A percentile compares a stretch with the other conserved stretches of the same genome.
These are phyloP conservation scores for Globisporangium paroecandrum DNA, from an alignment of 352 stramenopile genomes.

Conservation along the genomic window DNA sequence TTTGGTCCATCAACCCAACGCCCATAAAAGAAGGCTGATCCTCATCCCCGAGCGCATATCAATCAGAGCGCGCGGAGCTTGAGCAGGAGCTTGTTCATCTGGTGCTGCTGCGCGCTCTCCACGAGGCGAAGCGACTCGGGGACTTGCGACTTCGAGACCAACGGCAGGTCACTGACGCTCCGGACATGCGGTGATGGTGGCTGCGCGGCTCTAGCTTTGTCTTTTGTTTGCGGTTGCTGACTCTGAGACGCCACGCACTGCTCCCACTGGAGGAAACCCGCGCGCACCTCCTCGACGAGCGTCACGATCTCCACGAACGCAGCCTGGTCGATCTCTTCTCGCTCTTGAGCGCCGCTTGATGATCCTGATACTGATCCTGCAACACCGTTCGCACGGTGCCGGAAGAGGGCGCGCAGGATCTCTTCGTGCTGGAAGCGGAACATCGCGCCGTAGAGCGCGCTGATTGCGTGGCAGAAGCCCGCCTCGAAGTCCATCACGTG, in stretches of 20 bases:
- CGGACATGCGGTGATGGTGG: not conserved
- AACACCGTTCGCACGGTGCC: constrained; percentile 20
- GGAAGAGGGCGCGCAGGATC: constrained; percentile 38
- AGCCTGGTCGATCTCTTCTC: constrained; percentile 36
- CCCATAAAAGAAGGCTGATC: not conserved
- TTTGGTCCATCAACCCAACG: not conserved
- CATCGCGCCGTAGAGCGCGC: constrained; percentile 43
- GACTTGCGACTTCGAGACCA: not conserved
- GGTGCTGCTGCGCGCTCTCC: constrained; percentile 44
- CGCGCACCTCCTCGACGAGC: constrained; percentile 49
- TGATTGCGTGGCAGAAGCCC: constrained; percentile 48
- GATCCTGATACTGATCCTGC: not conserved
- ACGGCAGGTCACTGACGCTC: not conserved
- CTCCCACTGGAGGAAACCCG: constrained; percentile 36
- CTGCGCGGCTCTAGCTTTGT: not conserved
- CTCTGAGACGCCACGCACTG: constrained; percentile 36
- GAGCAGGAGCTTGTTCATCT: constrained; percentile 39
- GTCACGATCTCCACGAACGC: constrained; percentile 65
- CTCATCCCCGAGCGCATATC: not conserved
- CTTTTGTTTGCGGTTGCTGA: not conserved
- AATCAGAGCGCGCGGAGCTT: constrained; percentile 38
- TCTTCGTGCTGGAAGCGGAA: constrained; percentile 56
- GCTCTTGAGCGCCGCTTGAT: not conserved
- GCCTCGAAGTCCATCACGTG: constrained; percentile 59
- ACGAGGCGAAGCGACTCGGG: constrained; percentile 28